A percentile compares a stretch with the other conserved stretches of the same genome.
Evolutionary conservation across 176 grass and related monocot genomes (phyloP).

Genomic region (Pontederia crassipes): DNA sequence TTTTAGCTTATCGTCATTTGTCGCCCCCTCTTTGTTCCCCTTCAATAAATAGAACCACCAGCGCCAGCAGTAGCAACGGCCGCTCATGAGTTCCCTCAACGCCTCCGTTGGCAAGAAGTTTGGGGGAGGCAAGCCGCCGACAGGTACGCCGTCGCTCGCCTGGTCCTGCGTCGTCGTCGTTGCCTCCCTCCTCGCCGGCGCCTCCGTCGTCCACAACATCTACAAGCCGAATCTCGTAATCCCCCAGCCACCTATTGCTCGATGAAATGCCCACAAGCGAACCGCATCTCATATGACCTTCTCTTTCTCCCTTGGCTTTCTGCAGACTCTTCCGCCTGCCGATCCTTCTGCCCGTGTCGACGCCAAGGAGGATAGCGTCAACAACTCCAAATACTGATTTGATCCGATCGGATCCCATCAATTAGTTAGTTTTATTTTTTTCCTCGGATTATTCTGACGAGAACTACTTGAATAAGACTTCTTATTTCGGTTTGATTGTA

Average conservation of each 20-base stretch:
- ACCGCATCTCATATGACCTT: too few species aligned
- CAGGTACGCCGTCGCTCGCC: conserved; percentile 45
- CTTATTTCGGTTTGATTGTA: not conserved
- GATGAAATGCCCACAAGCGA: conserved; percentile 12
- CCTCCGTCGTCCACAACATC: conserved; percentile 2
- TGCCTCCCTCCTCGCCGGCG: conserved; percentile 21
- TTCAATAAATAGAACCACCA: not conserved
- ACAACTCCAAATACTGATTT: not conserved
- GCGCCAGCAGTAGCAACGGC: conserved; percentile 8
- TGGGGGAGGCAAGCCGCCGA: conserved; percentile 34
- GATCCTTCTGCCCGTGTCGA: not conserved
- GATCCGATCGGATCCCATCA: too few species aligned
- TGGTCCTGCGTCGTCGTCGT: conserved; percentile 49
- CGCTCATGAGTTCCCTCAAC: too few species aligned
- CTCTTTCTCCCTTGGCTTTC: not conserved
- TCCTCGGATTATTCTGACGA: too few species aligned
- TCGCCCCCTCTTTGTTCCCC: too few species aligned
- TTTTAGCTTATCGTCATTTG: too few species aligned
- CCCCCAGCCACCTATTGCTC: conserved; percentile 2
- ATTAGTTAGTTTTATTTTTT: too few species aligned
- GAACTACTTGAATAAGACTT: not conserved
- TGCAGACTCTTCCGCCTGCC: not conserved
- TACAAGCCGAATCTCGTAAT: conserved; percentile 27
- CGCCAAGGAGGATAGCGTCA: not conserved
- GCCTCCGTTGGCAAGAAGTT: conserved; percentile 20